Evolutionary conservation across 169 alveolate species (phyloP).

Genomic region (Blepharisma undulans): DNA sequence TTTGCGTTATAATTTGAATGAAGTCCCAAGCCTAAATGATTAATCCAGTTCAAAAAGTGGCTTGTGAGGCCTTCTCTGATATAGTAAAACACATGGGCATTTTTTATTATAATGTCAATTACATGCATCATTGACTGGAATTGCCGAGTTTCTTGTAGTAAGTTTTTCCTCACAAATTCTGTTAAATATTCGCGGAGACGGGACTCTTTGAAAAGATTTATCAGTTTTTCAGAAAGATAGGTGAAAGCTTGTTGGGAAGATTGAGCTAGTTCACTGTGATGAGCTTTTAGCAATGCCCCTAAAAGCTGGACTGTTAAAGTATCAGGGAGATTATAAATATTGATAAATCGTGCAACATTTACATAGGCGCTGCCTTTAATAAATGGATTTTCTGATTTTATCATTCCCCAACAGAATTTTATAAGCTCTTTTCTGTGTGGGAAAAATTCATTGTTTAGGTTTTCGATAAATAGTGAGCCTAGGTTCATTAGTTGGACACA

Average conservation of each 20-base stretch:
- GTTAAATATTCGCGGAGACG: constrained; percentile 4
- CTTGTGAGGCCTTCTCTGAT: constrained; percentile 34
- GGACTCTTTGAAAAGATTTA: background rate
- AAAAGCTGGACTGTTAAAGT: constrained; percentile 28
- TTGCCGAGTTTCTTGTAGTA: constrained; percentile 21
- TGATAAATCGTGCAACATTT: constrained; percentile 24
- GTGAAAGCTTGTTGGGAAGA: constrained; percentile 6
- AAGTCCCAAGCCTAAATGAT: constrained; percentile 30
- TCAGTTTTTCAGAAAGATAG: constrained; percentile 1
- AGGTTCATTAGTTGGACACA: constrained; percentile 41
- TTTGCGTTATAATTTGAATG: constrained; percentile 41
- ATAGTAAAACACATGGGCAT: constrained; percentile 25
- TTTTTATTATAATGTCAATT: constrained; percentile 31
- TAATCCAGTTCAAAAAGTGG: constrained; percentile 33
- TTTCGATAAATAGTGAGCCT: constrained; percentile 9
- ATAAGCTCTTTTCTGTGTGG: constrained; percentile 27
- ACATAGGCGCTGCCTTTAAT: constrained; percentile 42
- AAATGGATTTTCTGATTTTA: constrained; percentile 38
- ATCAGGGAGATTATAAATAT: constrained; percentile 32
- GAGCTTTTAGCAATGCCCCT: constrained; percentile 32
- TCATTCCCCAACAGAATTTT: constrained; percentile 42
- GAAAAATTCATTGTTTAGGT: constrained; percentile 13
- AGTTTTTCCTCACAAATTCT: background rate
- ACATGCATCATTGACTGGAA: constrained; percentile 27
- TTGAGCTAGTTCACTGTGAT: background rate